Conservation (phyloP, 257 asterid species). For the Pogostemon cablin region DNA sequence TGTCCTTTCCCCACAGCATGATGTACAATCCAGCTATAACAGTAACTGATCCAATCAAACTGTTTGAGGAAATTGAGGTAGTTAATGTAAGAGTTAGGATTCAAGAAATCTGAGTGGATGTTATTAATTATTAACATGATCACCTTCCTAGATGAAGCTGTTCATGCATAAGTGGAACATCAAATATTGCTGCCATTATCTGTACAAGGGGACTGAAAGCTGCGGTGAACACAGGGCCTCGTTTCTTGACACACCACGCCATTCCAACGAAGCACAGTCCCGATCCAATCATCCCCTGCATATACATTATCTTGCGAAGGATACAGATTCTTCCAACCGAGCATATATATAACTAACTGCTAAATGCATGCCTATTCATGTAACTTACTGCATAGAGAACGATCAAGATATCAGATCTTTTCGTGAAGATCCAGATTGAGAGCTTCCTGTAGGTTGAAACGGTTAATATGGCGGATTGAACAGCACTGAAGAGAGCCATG, state of each 20-base stretch:
- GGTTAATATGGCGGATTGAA: conserved; percentile 59
- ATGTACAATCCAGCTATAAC: conserved; percentile 66
- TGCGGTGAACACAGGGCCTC: conserved; percentile 74
- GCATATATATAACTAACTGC: too few relatives aligned
- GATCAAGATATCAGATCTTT: conserved; percentile 49
- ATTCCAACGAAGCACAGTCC: conserved; percentile 80
- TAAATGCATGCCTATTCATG: background rate
- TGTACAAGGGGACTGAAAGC: conserved; percentile 78
- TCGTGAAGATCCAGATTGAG: conserved; percentile 52
- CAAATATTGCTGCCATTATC: conserved; percentile 62
- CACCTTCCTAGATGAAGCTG: conserved; percentile 80
- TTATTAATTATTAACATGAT: background rate
- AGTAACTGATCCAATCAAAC: conserved; percentile 61
- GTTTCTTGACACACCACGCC: conserved; percentile 87
- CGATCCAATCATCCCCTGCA: conserved; percentile 79
- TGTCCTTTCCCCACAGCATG: conserved; percentile 81
- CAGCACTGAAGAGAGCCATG: conserved; percentile 69
- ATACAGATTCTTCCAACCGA: too few relatives aligned
- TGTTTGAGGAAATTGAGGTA: conserved; percentile 26
- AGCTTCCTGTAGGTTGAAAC: conserved; percentile 42
- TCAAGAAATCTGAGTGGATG: background rate
- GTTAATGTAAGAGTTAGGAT: background rate
- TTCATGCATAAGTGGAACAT: conserved; percentile 66
- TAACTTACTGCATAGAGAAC: conserved; percentile 60
- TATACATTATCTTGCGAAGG: background rate